Base-by-base conservation (phyloP, 352 stramenopile species). In the Phytophthora pluvialis region DNA sequence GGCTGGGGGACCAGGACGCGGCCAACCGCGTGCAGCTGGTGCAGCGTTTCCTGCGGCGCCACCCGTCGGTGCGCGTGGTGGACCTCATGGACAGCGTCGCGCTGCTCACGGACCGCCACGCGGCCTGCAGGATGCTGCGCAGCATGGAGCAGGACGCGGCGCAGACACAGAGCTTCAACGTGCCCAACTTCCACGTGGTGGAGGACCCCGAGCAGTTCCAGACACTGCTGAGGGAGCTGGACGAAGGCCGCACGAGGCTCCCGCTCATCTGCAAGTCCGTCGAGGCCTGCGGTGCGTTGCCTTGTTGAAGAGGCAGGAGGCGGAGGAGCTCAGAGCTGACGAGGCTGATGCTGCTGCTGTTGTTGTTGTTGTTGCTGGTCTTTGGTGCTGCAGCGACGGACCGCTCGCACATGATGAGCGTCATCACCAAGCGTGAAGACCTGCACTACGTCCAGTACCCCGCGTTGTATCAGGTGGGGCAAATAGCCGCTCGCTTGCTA, bases 221-320 rank as follows among this genome's bases (percentile, higher is more conserved):
- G 26, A 60, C 25, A 29, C 66, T 93, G 5, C 33, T 74, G 16
- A 36, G 33, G 5, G 60, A 77, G 10, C 47, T 95, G 28, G 72
- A 87, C 15, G 47, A 55, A 3, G 80, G 75, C 12, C 44, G 61
- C 18, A 75, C 80, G 56, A 49, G 63, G 25, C 68, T 95, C 11
- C 87, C 87, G 40, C 78, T 94, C 2, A 93, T 95, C 45, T 90
- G 75, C 77, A 95, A 95, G 70, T 94, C 85, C 5, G 68, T 93
- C 32, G 87, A 95, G 53, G 87, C 87, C 21, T 95, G 87, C 18
- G 87, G 87, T 95, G 51, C 26, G 81, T 81, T 43, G 16, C 2
- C 21, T 21, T 21, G 6, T 26, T 32, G 12, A 33, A 58, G 5
- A 31, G 16, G 45, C 10, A 29, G 36, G 29, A 35, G 25, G 5